Base-by-base conservation (phyloP, 257 asterid genomes). In the Jasminum sambac region DNA sequence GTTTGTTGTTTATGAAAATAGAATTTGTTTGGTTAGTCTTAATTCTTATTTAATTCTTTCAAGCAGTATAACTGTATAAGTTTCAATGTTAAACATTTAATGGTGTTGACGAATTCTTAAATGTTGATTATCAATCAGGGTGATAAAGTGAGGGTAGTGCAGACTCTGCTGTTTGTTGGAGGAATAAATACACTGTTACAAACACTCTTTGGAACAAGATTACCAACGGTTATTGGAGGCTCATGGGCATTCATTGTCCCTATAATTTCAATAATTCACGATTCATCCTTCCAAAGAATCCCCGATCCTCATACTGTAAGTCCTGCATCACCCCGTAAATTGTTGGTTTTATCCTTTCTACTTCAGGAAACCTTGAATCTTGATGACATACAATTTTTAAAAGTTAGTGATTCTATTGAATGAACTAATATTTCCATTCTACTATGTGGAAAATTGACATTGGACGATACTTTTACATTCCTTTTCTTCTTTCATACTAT, bases 171-270 rank as follows among this genome's bases (percentile, higher is more conserved):
- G 5, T 94, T 94, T 82, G 93, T 91, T 63, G 90, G 89, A 77
- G 99, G 99, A 62, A 72, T 94, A 68, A 94, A 91, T 76, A 91
- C 98, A 60, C 74, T 91, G 10, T 73, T 94, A 66, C 99, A 94
- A 63, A 91, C 96, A n/a, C 77, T 94, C 79, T 91, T 94, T 66
- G 96, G 98, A 24, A 94, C 98, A 3, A 85, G 99, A 72, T 83
- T 94, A 75, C 99, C 99, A 16, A 86, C 96, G 77, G 89, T 94
- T 10, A 58, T 94, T 69, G 99, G 99, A 75, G 99, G 99, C 0
- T 94, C 99, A 44, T 94, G 98, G 99, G 96, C 99, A n/a, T 94
- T 91, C 68, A 84, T 84, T 81, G 94, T 94, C 44, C 98, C 99
- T 3, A 82, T 91, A 25, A 82, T 94, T 67, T 94, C 99, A 30